Percentiles rank a stretch among this genome's conserved stretches.
phyloP scores from a whole-genome alignment of 2,329 filamentous ascomycete genomes.

The Fusarium pseudonygamai region DNA sequence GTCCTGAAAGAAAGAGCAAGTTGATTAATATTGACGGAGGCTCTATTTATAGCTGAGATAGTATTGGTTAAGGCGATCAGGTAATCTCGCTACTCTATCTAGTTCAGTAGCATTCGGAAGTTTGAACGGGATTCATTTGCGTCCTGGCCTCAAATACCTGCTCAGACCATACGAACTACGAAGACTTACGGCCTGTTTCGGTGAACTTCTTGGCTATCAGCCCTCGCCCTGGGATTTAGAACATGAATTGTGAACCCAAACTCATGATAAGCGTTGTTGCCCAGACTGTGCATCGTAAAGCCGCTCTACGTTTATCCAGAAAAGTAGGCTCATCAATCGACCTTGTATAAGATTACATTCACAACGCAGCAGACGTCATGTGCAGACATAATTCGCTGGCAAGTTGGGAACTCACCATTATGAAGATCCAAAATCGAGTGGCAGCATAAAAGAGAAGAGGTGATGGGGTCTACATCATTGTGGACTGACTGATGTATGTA shows the following conservation, averaged over 20 bases:
- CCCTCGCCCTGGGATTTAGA: not conserved
- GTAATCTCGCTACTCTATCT: constrained; percentile 2
- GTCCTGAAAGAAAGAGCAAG: not conserved
- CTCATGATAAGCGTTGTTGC: not conserved
- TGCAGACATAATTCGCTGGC: not conserved
- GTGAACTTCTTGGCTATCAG: constrained; percentile 4
- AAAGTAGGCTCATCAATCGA: constrained; percentile 2
- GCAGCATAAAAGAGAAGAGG: constrained; percentile 1
- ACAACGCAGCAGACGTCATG: not conserved
- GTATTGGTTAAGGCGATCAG: not conserved
- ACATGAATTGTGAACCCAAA: constrained; percentile 1
- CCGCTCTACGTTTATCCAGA: constrained; percentile 3
- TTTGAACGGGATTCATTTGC: not conserved
- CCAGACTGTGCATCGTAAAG: not conserved
- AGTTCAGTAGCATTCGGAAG: not conserved
- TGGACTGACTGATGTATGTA: constrained; percentile 44
- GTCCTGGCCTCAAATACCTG: not conserved
- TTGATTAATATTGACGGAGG: not conserved
- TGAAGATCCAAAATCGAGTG: not conserved
- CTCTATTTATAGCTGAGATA: not conserved
- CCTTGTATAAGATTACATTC: not conserved
- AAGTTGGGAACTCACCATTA: not conserved
- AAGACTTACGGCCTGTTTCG: not conserved
- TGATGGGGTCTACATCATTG: constrained; percentile 40
- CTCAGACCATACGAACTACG: not conserved